A percentile compares a stretch with the other conserved stretches of the same genome.
Conservation (phyloP, 106 monocot species). For the Xerophyta viscosa region DNA sequence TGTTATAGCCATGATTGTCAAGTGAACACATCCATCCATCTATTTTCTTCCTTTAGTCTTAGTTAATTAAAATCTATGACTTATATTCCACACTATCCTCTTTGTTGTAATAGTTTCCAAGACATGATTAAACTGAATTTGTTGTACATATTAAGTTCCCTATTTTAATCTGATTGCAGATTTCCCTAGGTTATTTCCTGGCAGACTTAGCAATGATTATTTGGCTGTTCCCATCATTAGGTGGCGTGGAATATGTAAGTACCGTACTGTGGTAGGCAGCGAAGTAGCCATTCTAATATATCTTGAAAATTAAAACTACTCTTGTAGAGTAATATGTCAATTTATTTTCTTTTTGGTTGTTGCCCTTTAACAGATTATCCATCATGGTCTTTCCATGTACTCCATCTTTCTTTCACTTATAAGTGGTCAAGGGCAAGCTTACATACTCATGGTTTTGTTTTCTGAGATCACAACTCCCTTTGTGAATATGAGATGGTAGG, state of each 20-base stretch:
- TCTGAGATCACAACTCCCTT: slow-evolving; percentile 61
- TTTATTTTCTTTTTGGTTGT: neutral
- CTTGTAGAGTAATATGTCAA: neutral
- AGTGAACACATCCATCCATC: no score
- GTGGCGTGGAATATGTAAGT: slow-evolving; percentile 92
- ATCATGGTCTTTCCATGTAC: slow-evolving; percentile 53
- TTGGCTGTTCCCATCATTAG: slow-evolving; percentile 69
- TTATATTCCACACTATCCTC: no score
- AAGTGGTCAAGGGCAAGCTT: slow-evolving; percentile 39
- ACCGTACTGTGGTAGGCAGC: no score
- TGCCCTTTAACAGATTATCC: slow-evolving; percentile 28
- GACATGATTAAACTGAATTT: no score
- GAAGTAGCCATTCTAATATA: neutral
- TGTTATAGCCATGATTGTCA: no score
- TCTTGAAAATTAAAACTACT: neutral
- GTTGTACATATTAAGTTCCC: neutral
- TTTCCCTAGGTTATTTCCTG: slow-evolving; percentile 84
- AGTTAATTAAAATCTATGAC: no score
- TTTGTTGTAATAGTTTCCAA: no score
- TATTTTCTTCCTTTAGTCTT: no score
- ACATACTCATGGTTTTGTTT: slow-evolving; percentile 60
- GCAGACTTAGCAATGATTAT: slow-evolving; percentile 84
- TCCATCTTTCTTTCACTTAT: slow-evolving; percentile 36
- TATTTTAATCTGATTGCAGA: slow-evolving; percentile 16
- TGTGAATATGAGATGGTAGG: slow-evolving; percentile 59